Evolutionary conservation across 257 asterid species (phyloP), one percentile per base, ranked within the genome.

Genomic region (Nemophila menziesii): DNA sequence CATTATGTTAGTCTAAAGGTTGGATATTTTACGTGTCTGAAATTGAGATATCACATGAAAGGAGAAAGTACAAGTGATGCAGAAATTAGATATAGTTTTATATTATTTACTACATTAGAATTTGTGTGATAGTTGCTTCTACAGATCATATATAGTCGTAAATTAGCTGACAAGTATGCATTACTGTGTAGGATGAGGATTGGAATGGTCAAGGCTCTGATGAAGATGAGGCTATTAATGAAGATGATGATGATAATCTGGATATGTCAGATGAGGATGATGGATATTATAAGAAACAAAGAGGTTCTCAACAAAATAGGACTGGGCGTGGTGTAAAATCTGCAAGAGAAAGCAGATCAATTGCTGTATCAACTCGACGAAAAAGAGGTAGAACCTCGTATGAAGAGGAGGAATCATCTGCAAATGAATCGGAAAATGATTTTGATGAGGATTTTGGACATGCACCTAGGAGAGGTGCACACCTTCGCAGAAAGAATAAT

Each of bases 131-230:
- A 12, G 12, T 16, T 0, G 6, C 19, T 6, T 20, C 21, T 2
- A 1, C 21, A 16, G 45, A 40, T 15, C 2, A 16, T 40, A 16
- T 18, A 8, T 9, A 41, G 11, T 41, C 20, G 18, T 41, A 12
- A 17, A 23, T 33, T 48, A 22, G 26, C 8, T 48, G 26, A 48
- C 13, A 20, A 48, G 23, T 15, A 29, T 52, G 23, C 42, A 24
- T 60, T 27, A 42, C 20, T 59, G 16, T 65, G 49, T 66, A 90
- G 67, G 77, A 82, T 57, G 89, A 71, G n/a, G 94, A 80, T 67
- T 90, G 93, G 94, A 89, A 62, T 62, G 94, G 65, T 48, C 96
- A 71, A 69, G 96, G 75, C 61, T 85, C 96, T 60, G 99, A 90
- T 22, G 99, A 76, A 37, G 77, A 74, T 42, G 81, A 72, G 52